Conservation (phyloP, 1,284 basidiomycete genomes). For the Xerocomus nothofagi region DNA sequence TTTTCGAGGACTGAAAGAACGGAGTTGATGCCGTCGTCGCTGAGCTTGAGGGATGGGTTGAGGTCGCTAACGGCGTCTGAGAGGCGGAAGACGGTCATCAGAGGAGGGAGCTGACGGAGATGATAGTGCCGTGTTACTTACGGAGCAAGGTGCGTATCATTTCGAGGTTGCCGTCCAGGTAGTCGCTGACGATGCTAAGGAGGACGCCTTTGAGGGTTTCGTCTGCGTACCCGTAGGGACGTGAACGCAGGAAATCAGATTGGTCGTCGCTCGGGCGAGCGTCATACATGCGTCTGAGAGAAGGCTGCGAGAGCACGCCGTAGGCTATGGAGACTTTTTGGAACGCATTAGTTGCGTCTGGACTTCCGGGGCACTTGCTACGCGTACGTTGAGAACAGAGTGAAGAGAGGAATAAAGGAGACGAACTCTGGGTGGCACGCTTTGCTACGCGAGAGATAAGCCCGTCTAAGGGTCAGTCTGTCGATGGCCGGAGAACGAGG, state of each 20-base stretch:
- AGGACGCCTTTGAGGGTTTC: constrained; percentile 77
- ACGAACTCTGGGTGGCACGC: constrained; percentile 84
- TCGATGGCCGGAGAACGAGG: constrained; percentile 53
- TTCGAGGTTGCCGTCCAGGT: constrained; percentile 81
- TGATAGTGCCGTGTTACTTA: constrained; percentile 38
- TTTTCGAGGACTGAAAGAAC: constrained; percentile 61
- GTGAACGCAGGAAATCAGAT: constrained; percentile 55
- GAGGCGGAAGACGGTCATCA: not conserved
- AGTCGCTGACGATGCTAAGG: constrained; percentile 75
- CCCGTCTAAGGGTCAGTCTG: constrained; percentile 65
- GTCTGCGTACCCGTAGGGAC: constrained; percentile 57
- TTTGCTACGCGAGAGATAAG: constrained; percentile 74
- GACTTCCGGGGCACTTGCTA: constrained; percentile 80
- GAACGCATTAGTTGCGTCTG: constrained; percentile 78
- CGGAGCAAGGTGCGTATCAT: constrained; percentile 73
- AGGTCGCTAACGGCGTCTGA: constrained; percentile 73
- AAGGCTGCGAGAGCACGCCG: constrained; percentile 73
- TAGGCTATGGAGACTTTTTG: constrained; percentile 85
- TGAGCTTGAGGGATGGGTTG: constrained; percentile 66
- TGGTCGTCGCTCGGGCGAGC: constrained; percentile 45
- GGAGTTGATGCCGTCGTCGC: constrained; percentile 71
- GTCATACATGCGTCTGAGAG: constrained; percentile 70
- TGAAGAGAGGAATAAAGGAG: not conserved
- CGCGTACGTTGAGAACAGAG: not conserved
- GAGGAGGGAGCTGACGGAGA: not conserved